A percentile compares a stretch with the other conserved stretches of the same genome.
These are phyloP conservation scores for Amesomyces nigricolor DNA, from an alignment of 2,329 filamentous ascomycete genomes.

Conservation along the genomic window DNA sequence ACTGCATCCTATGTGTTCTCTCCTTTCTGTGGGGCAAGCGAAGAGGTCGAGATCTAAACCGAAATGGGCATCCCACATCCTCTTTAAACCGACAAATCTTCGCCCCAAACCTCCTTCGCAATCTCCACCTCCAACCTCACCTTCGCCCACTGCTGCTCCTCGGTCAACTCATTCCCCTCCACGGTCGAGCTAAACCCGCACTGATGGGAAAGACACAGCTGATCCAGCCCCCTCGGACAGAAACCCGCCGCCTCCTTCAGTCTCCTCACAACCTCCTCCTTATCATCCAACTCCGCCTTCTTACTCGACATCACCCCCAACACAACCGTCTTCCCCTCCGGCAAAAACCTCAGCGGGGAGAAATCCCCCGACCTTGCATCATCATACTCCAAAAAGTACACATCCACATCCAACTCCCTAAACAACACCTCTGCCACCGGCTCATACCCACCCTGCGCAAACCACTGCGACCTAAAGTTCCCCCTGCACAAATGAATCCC, in stretches of 20 bases:
- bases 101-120: constrained; percentile 52
- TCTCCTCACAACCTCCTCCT: constrained; percentile 35
- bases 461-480: constrained; percentile 53
- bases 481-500: constrained; percentile 53
- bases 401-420: constrained; percentile 51
- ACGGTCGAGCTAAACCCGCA: constrained; percentile 53
- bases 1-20: no score
- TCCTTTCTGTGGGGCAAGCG: constrained; percentile 12
- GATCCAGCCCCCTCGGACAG: constrained; percentile 47
- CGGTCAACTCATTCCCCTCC: constrained; percentile 50
- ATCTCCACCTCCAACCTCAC: constrained; percentile 49
- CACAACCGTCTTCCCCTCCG: constrained; percentile 49
- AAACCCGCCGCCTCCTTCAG: constrained; percentile 41
- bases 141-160: constrained; percentile 56
- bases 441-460: constrained; percentile 53
- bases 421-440: constrained; percentile 53
- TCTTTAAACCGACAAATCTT: constrained; percentile 34
- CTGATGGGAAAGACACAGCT: constrained; percentile 52
- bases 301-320: constrained; percentile 51
- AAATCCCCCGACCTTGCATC: constrained; percentile 52
- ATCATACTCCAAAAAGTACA: constrained; percentile 56
- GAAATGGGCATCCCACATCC: no score
- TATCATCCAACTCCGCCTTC: constrained; percentile 51
- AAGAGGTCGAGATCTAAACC: constrained; percentile 16
- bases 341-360: constrained; percentile 47